Evolutionary conservation across 345 rosid genomes (phyloP).

Genomic region (Eutrema japonicum): DNA sequence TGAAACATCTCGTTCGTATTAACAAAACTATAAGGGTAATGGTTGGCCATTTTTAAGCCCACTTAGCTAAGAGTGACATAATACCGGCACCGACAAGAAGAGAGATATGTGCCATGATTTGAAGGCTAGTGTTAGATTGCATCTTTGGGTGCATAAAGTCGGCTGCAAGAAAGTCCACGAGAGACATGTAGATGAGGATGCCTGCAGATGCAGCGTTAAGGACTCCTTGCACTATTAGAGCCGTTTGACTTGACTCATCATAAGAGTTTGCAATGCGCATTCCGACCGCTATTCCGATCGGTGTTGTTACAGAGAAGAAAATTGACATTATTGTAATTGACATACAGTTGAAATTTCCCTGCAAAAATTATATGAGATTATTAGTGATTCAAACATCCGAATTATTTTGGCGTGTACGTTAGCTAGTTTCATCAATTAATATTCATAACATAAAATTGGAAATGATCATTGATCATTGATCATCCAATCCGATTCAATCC

Average conservation of each 20-base stretch:
- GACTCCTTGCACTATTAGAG: slow-evolving; percentile 57
- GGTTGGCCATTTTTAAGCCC: slow-evolving; percentile 36
- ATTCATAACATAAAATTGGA: too few species aligned
- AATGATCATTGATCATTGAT: too few species aligned
- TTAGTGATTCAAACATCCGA: background rate
- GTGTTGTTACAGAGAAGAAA: slow-evolving; percentile 63
- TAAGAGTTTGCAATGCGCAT: slow-evolving; percentile 52
- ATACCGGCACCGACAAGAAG: slow-evolving; percentile 59
- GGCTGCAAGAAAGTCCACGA: slow-evolving; percentile 68
- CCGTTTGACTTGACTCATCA: slow-evolving; percentile 46
- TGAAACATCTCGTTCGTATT: background rate
- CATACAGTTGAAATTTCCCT: slow-evolving; percentile 54
- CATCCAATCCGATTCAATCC: too few species aligned
- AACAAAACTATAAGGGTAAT: slow-evolving; percentile 13
- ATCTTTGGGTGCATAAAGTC: slow-evolving; percentile 60
- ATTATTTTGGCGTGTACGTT: background rate
- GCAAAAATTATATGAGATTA: background rate
- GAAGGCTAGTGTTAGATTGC: slow-evolving; percentile 50
- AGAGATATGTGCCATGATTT: slow-evolving; percentile 45
- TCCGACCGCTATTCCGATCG: slow-evolving; percentile 59
- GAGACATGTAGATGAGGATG: slow-evolving; percentile 71
- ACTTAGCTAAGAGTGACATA: slow-evolving; percentile 55
- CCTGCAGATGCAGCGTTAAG: slow-evolving; percentile 65
- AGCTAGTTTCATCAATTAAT: background rate
- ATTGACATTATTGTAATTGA: slow-evolving; percentile 50